These are phyloP conservation scores for Chaetoceros tenuissimus DNA, from an alignment of 108 stramenopile genomes.

Conservation along the genomic window DNA sequence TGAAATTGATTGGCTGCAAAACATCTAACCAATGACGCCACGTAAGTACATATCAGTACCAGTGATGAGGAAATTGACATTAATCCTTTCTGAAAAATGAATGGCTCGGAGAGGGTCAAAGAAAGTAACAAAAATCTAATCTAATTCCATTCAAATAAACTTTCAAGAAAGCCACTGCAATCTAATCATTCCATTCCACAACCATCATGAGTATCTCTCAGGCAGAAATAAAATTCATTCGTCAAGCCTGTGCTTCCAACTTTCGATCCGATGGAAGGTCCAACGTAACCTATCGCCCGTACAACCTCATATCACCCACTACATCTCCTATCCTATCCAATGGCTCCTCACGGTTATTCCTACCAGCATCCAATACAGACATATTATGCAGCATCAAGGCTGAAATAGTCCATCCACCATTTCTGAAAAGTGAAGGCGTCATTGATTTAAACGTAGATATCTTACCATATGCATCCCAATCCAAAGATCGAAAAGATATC, in stretches of 20 bases:
- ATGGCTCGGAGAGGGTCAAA: not conserved
- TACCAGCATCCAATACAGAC: conserved; percentile 1
- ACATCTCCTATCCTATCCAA: conserved; percentile 2
- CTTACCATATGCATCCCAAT: not conserved
- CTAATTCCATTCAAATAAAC: not conserved
- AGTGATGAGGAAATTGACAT: no score
- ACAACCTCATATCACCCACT: not conserved
- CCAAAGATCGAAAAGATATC: not conserved
- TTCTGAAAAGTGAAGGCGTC: not conserved
- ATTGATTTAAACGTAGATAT: conserved; percentile 6
- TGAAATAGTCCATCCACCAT: not conserved
- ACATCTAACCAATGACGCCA: no score
- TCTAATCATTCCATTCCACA: not conserved
- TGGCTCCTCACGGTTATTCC: conserved; percentile 2
- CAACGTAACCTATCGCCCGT: not conserved
- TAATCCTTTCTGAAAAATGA: no score
- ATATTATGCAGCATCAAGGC: conserved; percentile 1
- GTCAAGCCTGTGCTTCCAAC: not conserved
- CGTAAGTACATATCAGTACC: no score
- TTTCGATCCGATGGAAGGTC: conserved; percentile 2
- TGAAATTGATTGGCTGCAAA: no score
- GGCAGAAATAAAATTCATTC: not conserved
- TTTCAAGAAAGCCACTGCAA: not conserved
- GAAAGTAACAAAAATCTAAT: not conserved
- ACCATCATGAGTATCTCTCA: not conserved